phyloP scores from a whole-genome alignment of 2,329 filamentous ascomycete genomes.

The Hypomyces rosellus region DNA sequence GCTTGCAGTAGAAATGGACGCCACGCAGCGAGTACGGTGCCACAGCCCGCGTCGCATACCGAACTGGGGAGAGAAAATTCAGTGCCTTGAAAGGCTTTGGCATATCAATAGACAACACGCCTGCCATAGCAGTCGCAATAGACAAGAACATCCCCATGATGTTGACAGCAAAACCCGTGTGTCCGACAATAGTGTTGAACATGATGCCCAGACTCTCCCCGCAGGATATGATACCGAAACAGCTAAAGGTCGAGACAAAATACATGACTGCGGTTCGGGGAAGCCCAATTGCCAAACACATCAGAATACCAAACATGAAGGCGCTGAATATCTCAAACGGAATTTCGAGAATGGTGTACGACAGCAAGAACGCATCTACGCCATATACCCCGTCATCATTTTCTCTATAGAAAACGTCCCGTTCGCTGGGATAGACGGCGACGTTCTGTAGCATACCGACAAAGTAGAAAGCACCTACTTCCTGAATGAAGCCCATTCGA shows the following conservation, averaged over 20 bases:
- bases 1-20: constrained; percentile 58
- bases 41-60: constrained; percentile 62
- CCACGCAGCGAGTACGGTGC: constrained; percentile 57
- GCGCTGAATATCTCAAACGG: constrained; percentile 64
- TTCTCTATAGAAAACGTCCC: constrained; percentile 72
- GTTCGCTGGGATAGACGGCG: constrained; percentile 63
- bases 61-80: constrained; percentile 67
- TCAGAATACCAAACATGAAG: constrained; percentile 59
- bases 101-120: constrained; percentile 64
- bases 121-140: constrained; percentile 64
- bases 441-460: constrained; percentile 76
- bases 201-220: constrained; percentile 72
- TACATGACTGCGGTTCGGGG: constrained; percentile 57
- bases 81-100: constrained; percentile 58
- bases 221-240: constrained; percentile 68
- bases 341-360: constrained; percentile 63
- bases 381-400: constrained; percentile 66
- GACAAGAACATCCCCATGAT: constrained; percentile 63
- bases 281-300: constrained; percentile 58
- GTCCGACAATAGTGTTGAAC: constrained; percentile 68
- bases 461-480: constrained; percentile 65
- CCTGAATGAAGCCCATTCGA: constrained; percentile 65
- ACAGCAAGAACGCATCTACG: constrained; percentile 62
- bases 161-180: constrained; percentile 72
- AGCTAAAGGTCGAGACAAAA: constrained; percentile 61